Conservation (phyloP, 2,329 filamentous ascomycete genomes). For the Sarocladiaceae sp. region DNA sequence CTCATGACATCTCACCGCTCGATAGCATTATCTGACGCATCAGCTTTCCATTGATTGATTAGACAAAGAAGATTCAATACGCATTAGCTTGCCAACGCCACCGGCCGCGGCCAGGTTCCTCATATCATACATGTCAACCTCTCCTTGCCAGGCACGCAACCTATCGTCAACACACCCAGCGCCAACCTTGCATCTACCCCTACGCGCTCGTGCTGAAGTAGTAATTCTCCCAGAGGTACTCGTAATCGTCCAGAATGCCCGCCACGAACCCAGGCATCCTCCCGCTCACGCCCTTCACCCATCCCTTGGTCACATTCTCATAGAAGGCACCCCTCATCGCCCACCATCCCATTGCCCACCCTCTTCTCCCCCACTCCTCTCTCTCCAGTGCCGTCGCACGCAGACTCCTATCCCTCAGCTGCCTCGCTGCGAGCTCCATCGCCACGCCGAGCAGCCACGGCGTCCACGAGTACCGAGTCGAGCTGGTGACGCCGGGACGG, state of each 20-base stretch:
- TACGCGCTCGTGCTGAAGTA: conserved; percentile 66
- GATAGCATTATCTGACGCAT: too few relatives aligned
- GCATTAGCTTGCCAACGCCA: too few relatives aligned
- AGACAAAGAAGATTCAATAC: too few relatives aligned
- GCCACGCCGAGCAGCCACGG: conserved; percentile 85
- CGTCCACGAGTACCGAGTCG: conserved; percentile 50
- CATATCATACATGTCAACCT: too few relatives aligned
- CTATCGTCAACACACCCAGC: too few relatives aligned
- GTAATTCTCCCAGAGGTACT: conserved; percentile 97
- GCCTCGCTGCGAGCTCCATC: conserved; percentile 83
- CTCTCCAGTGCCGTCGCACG: conserved; percentile 81
- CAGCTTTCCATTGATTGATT: too few relatives aligned
- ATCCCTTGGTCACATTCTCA: conserved; percentile 76
- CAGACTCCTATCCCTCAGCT: conserved; percentile 67
- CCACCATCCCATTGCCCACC: conserved; percentile 94
- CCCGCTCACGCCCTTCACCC: conserved; percentile 67
- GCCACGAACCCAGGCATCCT: conserved; percentile 75
- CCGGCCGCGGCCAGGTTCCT: too few relatives aligned
- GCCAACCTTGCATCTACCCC: too few relatives aligned
- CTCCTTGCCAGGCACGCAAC: too few relatives aligned
- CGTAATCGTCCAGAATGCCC: conserved; percentile 88
- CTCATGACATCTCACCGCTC: too few relatives aligned
- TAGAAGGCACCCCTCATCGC: conserved; percentile 94
- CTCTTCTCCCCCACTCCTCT: conserved; percentile 82
- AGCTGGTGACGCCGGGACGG: conserved; percentile 48